These are phyloP conservation scores for Ceratobasidium sp. DNA, from an alignment of 1,284 basidiomycete species.

Conservation along the genomic window DNA sequence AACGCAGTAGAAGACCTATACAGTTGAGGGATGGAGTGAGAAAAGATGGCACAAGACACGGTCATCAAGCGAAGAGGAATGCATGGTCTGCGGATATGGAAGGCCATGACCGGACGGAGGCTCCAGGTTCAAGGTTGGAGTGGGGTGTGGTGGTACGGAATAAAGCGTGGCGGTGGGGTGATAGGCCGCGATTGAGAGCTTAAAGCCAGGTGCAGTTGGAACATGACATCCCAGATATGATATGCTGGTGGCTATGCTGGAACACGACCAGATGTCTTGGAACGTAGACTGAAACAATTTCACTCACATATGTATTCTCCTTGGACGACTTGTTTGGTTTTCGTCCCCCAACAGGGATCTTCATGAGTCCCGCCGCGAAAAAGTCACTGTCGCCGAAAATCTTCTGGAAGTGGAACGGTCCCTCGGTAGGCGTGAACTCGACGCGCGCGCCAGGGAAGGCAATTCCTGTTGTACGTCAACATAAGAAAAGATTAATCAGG, in stretches of 20 bases:
- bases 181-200: no score
- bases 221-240: no score
- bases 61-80: no score
- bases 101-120: no score
- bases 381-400: constrained; percentile 94
- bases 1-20: constrained; percentile 86
- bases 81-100: no score
- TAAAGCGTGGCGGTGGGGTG: no score
- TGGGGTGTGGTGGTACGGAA: no score
- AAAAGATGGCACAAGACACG: background rate
- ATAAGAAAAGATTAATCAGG: constrained; percentile 1
- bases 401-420: constrained; percentile 88
- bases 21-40: background rate
- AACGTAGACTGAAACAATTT: background rate
- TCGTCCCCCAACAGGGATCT: constrained; percentile 77
- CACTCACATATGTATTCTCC: constrained; percentile 95
- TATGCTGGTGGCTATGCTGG: no score
- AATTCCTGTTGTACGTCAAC: constrained; percentile 63
- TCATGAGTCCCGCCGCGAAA: constrained; percentile 88
- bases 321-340: constrained; percentile 92
- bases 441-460: constrained; percentile 45
- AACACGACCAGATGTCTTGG: no score
- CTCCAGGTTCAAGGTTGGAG: no score
- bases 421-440: constrained; percentile 65
- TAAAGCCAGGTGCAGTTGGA: no score